phyloP scores from a whole-genome alignment of 75 land plant species.

The Chamaecyparis obtusa region DNA sequence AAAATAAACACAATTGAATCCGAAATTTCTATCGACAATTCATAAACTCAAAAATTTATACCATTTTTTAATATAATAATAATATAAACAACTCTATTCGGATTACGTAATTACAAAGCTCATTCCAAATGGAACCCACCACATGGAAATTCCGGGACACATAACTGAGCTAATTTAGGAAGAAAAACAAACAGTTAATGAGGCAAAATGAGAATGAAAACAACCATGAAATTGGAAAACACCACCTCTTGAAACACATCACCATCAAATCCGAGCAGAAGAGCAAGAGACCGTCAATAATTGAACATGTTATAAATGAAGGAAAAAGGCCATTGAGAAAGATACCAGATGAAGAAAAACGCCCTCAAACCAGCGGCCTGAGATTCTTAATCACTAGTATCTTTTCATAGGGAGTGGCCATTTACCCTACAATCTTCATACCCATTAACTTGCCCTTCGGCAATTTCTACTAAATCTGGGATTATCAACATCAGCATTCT shows the following conservation, averaged over 20 bases:
- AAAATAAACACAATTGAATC: no score
- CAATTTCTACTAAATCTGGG: background rate
- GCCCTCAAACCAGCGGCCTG: background rate
- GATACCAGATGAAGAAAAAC: background rate
- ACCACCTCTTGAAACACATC: background rate
- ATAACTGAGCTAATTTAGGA: no score
- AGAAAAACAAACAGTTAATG: no score
- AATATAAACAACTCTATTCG: no score
- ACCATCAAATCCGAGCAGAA: background rate
- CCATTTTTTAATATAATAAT: no score
- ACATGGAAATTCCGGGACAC: no score
- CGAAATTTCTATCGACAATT: no score
- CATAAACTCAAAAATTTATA: no score
- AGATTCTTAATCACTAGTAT: background rate
- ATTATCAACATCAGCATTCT: background rate
- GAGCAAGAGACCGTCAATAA: conserved; percentile 7
- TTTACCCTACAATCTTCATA: background rate
- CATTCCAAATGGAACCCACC: no score
- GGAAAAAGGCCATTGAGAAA: background rate
- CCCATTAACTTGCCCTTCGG: background rate
- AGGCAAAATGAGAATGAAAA: no score
- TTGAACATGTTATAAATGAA: conserved; percentile 8
- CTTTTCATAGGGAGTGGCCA: background rate
- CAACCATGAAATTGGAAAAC: background rate
- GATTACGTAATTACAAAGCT: no score